Conservation (phyloP, 257 asterid species). For the Plectranthus barbatus region DNA sequence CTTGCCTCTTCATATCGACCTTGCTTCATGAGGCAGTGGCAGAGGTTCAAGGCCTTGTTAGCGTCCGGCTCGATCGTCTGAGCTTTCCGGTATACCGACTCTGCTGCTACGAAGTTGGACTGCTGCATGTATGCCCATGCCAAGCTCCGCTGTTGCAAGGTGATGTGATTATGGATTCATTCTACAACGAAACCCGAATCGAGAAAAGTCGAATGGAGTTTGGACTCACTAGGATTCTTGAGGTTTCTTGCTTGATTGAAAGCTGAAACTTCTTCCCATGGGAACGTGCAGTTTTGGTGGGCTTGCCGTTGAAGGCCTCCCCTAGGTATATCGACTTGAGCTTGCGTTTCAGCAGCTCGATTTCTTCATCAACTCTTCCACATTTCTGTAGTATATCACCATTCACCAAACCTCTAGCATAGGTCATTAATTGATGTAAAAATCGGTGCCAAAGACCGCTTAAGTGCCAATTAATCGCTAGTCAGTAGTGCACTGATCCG, state of each 20-base stretch:
- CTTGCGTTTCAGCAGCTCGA: constrained; percentile 60
- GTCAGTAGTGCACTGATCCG: too few relatives aligned
- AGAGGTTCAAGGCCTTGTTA: constrained; percentile 73
- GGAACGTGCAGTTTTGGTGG: constrained; percentile 73
- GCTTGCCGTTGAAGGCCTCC: constrained; percentile 70
- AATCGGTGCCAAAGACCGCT: too few relatives aligned
- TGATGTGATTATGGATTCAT: too few relatives aligned
- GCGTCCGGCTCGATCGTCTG: constrained; percentile 81
- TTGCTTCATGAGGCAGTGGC: constrained; percentile 60
- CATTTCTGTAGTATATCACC: too few relatives aligned
- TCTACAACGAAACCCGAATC: too few relatives aligned
- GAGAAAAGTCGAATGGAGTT: too few relatives aligned
- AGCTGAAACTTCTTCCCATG: constrained; percentile 89
- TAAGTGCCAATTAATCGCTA: too few relatives aligned
- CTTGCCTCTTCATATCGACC: constrained; percentile 54
- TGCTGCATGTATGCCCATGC: constrained; percentile 95
- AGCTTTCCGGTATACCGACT: constrained; percentile 70
- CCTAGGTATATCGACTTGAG: constrained; percentile 61
- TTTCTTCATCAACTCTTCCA: constrained; percentile 76
- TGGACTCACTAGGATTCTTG: constrained; percentile 43
- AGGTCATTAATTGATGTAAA: too few relatives aligned
- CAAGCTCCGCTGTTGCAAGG: constrained; percentile 47
- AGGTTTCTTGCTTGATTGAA: constrained; percentile 63
- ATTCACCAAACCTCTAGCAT: constrained; percentile 7
- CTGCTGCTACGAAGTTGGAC: constrained; percentile 64